Percentiles rank a stretch among this genome's conserved stretches.
Evolutionary conservation across 192 early-diverging fungal genomes (phyloP).

Genomic region (Coemansia biformis): DNA sequence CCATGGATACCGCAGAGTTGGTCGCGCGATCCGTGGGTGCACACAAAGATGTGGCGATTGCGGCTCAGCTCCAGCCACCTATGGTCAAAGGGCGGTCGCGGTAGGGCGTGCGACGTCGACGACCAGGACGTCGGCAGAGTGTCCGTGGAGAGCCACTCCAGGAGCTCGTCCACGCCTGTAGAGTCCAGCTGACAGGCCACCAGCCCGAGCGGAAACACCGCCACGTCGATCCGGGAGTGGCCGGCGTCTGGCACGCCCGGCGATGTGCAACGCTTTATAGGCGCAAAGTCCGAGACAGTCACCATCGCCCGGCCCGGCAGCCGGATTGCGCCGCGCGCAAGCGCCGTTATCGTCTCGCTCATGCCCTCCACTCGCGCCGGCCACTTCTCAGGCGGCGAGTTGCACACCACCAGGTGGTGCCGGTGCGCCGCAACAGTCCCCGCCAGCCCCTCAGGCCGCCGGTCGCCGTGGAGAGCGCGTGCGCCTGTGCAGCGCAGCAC

Average conservation of each 20-base stretch:
- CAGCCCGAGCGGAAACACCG: conserved; percentile 34
- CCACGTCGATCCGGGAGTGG: conserved; percentile 29
- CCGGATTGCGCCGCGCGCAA: conserved; percentile 29
- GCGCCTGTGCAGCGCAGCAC: too few relatives aligned
- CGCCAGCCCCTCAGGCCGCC: conserved; percentile 14
- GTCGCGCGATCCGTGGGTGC: conserved; percentile 46
- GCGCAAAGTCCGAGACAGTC: conserved; percentile 44
- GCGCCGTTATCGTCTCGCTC: conserved; percentile 30
- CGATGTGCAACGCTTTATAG: conserved; percentile 2
- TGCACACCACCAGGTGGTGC: conserved; percentile 44
- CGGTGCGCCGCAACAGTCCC: conserved; percentile 37
- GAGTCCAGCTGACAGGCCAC: conserved; percentile 37
- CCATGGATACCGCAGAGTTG: conserved; percentile 35
- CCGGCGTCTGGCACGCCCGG: conserved; percentile 3
- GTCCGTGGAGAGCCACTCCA: conserved; percentile 31
- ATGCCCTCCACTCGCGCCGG: conserved; percentile 41
- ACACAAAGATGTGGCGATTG: conserved; percentile 49
- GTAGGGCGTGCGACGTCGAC: conserved; percentile 5
- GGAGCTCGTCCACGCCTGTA: conserved; percentile 14
- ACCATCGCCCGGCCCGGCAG: conserved; percentile 44
- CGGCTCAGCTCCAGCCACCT: conserved; percentile 33
- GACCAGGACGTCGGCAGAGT: conserved; percentile 33
- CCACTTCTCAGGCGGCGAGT: conserved; percentile 39
- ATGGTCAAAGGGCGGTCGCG: conserved; percentile 33
- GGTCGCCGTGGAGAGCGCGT: background rate